Evolutionary conservation across 768 basidiomycete genomes (phyloP).

Genomic region (Pisolithus orientalis): DNA sequence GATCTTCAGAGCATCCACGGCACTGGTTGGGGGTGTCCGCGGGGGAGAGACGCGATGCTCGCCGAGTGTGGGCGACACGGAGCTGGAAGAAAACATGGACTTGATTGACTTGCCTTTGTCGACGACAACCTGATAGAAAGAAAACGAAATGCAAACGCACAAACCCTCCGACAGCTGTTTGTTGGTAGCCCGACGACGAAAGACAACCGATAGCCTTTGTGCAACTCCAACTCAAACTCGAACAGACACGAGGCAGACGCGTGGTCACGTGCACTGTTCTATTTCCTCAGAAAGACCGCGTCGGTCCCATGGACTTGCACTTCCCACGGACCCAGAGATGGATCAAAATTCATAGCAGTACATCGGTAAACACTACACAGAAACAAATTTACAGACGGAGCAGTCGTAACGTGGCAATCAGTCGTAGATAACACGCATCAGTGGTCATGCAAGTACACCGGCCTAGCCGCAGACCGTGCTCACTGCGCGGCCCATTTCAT

Average conservation of each 20-base stretch:
- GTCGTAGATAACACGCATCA: neutral
- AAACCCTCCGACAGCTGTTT: neutral
- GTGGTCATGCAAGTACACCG: neutral
- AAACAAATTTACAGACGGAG: no score
- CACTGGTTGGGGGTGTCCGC: slow-evolving; percentile 21
- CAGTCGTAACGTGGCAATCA: neutral
- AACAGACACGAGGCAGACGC: slow-evolving; percentile 31
- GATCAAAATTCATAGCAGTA: no score
- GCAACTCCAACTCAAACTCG: slow-evolving; percentile 9
- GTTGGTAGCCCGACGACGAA: slow-evolving; percentile 2
- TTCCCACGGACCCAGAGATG: neutral
- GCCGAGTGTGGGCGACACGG: slow-evolving; percentile 24
- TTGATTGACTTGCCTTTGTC: slow-evolving; percentile 5
- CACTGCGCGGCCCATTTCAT: slow-evolving; percentile 18
- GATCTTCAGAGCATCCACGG: slow-evolving; percentile 27
- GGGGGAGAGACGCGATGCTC: slow-evolving; percentile 27
- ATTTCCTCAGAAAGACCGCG: slow-evolving; percentile 5
- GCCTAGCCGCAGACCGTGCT: slow-evolving; percentile 14
- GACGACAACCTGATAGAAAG: slow-evolving; percentile 2
- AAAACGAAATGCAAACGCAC: neutral
- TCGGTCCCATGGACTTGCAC: slow-evolving; percentile 1
- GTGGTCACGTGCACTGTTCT: slow-evolving; percentile 28
- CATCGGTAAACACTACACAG: no score
- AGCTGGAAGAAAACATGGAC: slow-evolving; percentile 19
- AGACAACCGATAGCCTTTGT: slow-evolving; percentile 22